Base-by-base conservation (phyloP, 108 stramenopile genomes). In the Conticribra weissflogii region DNA sequence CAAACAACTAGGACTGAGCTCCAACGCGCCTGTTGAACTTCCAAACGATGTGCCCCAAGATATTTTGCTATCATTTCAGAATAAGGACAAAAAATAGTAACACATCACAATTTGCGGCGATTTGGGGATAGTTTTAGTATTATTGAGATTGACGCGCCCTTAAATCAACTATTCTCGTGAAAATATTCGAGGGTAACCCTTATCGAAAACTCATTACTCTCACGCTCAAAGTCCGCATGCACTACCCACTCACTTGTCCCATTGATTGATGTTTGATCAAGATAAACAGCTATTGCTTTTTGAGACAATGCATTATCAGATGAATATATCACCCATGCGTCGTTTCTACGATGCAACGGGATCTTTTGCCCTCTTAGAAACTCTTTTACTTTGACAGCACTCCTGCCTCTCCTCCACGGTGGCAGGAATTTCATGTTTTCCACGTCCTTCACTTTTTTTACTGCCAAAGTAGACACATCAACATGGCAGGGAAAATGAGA, bases 341-440 rank as follows among this genome's bases (percentile, higher is more conserved):
- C 71, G 49, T 81, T 85, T 57, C 94, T 79, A 3, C 72, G 66
- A 69, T 96, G 94, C 19, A 93, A 50, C 12, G 93, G 88, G 18
- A 97, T 82, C 51, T 87, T 85, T 82, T 96, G 97, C 33, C 96
- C 96, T 2, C 97, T 86, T 21, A 97, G 88, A 64, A 96, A 96
- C 50, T 93, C 89, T 57, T 85, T 82, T 8, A 97, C 55, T 72
- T 91, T 88, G 3, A 91, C 27, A 19, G 90, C 85, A 51, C 80
- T 78, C 48, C 83, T 71, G 16, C 66, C 76, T 66, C 76, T 67
- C 50, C 89, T 87, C 96, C 96, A 97, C 8, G 85, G 82, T 31
- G 96, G 95, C 29, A 46, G 64, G 49, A 97, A 94, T 27, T 30
- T 52, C 2, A 85, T 16, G 23, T 66, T 72, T 14, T 48, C 54